These are phyloP conservation scores for Saxophila tyrrhenica DNA, from an alignment of 495 filamentous ascomycete species.

Conservation along the genomic window DNA sequence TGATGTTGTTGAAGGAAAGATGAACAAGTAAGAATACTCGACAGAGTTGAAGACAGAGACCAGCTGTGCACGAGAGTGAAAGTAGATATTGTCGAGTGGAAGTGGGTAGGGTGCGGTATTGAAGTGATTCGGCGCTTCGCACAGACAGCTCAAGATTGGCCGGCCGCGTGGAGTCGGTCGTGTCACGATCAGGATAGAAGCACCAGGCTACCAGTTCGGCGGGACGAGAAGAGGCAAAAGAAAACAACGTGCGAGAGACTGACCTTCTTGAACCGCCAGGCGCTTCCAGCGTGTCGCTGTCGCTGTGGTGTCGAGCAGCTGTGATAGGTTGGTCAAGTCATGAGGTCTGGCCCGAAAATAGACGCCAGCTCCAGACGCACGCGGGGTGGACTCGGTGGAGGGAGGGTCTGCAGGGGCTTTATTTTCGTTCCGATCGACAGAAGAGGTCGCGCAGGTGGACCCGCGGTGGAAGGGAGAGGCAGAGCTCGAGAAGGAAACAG, in stretches of 20 bases:
- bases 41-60: constrained; percentile 7
- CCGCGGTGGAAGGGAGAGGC: no score
- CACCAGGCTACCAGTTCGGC: not conserved
- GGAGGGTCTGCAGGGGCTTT: not conserved
- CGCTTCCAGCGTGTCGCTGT: not conserved
- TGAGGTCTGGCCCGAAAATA: constrained; percentile 27
- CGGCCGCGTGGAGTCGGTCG: not conserved
- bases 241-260: constrained; percentile 2
- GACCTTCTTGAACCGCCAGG: not conserved
- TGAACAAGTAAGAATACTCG: constrained; percentile 2
- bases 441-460: no score
- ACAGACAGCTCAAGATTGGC: constrained; percentile 11
- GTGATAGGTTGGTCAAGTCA: constrained; percentile 25
- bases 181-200: not conserved
- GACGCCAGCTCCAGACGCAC: constrained; percentile 21
- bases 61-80: constrained; percentile 12
- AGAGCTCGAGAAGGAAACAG: no score
- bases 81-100: not conserved
- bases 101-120: constrained; percentile 8
- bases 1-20: not conserved
- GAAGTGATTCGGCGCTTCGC: constrained; percentile 13
- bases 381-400: not conserved
- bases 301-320: not conserved
- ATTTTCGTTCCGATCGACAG: not conserved
- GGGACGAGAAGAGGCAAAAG: not conserved